Conservation (phyloP, 148 eudicot genomes). For the Rhododendron williamsianum region DNA sequence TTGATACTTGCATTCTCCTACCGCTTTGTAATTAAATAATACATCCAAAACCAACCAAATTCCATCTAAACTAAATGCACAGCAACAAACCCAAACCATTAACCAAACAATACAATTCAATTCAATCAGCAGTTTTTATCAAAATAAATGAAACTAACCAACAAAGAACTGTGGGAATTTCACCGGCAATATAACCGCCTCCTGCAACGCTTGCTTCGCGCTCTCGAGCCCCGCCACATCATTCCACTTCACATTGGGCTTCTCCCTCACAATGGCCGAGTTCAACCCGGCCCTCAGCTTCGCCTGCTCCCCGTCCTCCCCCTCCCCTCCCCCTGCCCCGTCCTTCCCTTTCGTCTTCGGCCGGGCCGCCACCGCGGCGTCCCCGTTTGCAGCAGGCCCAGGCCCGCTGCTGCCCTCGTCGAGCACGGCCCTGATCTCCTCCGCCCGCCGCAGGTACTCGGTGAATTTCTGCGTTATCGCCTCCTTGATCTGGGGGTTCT, state of each 20-base stretch:
- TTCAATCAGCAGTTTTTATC: background rate
- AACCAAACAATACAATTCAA: background rate
- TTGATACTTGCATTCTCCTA: no score
- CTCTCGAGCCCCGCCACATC: constrained; percentile 97
- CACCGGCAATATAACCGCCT: constrained; percentile 94
- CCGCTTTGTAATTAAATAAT: no score
- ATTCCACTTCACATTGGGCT: constrained; percentile 95
- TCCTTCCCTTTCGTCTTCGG: constrained; percentile 82
- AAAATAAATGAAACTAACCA: constrained; percentile 38
- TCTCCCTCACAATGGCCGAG: constrained; percentile 88
- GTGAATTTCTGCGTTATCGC: constrained; percentile 89
- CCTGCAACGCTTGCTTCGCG: constrained; percentile 96
- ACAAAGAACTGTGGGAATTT: constrained; percentile 96
- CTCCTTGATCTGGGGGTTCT: constrained; percentile 88
- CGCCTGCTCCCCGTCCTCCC: constrained; percentile 77
- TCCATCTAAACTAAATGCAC: background rate
- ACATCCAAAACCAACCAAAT: background rate
- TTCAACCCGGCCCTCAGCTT: constrained; percentile 81
- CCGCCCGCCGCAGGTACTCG: constrained; percentile 86
- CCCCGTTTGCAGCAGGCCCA: constrained; percentile 64
- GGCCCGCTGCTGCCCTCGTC: constrained; percentile 66
- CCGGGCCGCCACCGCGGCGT: constrained; percentile 68
- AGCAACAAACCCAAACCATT: background rate
- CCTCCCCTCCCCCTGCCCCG: constrained; percentile 66
- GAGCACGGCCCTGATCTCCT: constrained; percentile 87